These are phyloP conservation scores for Heteromeles arbutifolia DNA, from an alignment of 306 rosid species.

Conservation along the genomic window DNA sequence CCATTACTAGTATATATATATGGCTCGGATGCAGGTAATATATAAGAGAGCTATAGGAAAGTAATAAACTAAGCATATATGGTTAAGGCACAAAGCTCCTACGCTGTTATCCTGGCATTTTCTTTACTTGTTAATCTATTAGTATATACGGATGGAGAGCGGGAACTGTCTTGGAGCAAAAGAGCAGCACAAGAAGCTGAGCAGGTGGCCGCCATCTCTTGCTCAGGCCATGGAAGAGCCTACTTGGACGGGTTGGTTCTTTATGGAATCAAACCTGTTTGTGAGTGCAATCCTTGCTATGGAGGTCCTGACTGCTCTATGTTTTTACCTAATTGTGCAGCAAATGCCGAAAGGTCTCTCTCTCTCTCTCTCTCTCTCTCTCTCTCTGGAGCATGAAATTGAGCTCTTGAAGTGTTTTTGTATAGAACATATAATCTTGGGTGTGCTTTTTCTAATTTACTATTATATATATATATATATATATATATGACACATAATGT, in stretches of 20 bases:
- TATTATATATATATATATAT: no score
- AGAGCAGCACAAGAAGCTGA: slow-evolving; percentile 43
- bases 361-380: not conserved
- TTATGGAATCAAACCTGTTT: slow-evolving; percentile 25
- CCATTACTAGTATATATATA: no score
- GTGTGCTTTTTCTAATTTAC: not conserved
- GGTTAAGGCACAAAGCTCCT: slow-evolving; percentile 4
- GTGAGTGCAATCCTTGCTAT: slow-evolving; percentile 52
- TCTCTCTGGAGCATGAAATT: not conserved
- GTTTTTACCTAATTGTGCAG: slow-evolving; percentile 20
- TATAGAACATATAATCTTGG: not conserved
- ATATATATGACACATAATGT: not conserved
- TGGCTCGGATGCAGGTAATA: not conserved
- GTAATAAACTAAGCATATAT: not conserved
- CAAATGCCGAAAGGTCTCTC: slow-evolving; percentile 30
- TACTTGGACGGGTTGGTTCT: slow-evolving; percentile 44
- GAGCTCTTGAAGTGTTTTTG: not conserved
- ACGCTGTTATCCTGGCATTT: not conserved
- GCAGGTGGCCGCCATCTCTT: slow-evolving; percentile 33
- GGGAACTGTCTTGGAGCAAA: slow-evolving; percentile 33
- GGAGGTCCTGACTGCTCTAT: slow-evolving; percentile 33
- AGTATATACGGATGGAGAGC: not conserved
- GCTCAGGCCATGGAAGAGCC: slow-evolving; percentile 57
- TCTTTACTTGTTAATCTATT: slow-evolving; percentile 19
- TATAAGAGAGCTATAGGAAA: not conserved